A percentile compares a stretch with the other conserved stretches of the same genome.
phyloP scores from a whole-genome alignment of 352 stramenopile species.

The Globisporangium carolinianum region DNA sequence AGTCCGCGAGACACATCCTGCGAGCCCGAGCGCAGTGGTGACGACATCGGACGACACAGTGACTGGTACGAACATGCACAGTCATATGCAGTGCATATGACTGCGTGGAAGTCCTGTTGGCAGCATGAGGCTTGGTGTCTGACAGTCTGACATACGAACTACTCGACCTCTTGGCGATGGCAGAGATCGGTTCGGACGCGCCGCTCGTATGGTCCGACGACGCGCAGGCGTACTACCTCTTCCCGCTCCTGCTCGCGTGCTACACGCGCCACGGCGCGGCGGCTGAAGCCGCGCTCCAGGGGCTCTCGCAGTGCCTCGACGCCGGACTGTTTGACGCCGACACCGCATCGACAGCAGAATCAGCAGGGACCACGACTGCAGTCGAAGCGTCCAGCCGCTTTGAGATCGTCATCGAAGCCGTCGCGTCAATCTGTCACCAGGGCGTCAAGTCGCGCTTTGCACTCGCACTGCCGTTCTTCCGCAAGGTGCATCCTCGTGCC shows the following conservation, averaged over 20 bases:
- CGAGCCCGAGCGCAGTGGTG: not conserved
- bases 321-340: slow-evolving; percentile 42
- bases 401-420: slow-evolving; percentile 48
- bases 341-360: not conserved
- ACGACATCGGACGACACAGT: not conserved
- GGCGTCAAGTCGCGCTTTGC: slow-evolving; percentile 64
- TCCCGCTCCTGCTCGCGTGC: slow-evolving; percentile 65
- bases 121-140: not conserved
- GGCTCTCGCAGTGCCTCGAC: slow-evolving; percentile 55
- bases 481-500: slow-evolving; percentile 31
- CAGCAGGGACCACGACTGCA: no score
- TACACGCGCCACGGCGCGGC: slow-evolving; percentile 65
- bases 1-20: slow-evolving; percentile 4
- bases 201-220: slow-evolving; percentile 3
- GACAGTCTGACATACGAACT: not conserved
- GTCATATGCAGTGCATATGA: not conserved
- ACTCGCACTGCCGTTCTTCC: slow-evolving; percentile 50
- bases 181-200: not conserved
- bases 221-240: slow-evolving; percentile 65
- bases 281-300: slow-evolving; percentile 38
- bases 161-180: not conserved
- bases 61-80: not conserved
- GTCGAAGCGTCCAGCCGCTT: slow-evolving; percentile 28
- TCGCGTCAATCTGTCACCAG: slow-evolving; percentile 75
- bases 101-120: not conserved